Conservation (phyloP, 768 basidiomycete species). For the Boletus rubroflammeus region DNA sequence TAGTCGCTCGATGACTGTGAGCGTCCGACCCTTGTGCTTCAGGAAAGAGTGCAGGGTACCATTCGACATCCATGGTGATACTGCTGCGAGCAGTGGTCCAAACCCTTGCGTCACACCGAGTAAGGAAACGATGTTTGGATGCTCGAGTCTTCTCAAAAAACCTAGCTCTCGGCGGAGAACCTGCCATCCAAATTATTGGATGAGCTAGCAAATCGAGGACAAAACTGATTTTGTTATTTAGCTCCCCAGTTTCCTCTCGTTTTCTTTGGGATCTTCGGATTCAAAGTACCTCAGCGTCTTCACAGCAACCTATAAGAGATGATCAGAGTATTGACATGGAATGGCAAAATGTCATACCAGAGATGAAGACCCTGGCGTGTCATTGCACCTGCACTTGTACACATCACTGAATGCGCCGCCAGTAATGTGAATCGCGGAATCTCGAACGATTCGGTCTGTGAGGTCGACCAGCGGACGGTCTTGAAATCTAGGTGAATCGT, state of each 20-base stretch:
- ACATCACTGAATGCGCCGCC: slow-evolving; percentile 1
- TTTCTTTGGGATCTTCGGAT: not conserved
- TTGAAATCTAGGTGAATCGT: not conserved
- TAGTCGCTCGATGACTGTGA: not conserved
- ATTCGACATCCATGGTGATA: not conserved
- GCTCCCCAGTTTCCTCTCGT: not conserved
- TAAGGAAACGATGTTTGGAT: not conserved
- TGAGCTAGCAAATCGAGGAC: not conserved
- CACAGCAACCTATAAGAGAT: not conserved
- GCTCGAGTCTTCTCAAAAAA: slow-evolving; percentile 5
- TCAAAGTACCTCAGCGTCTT: not conserved
- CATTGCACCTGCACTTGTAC: not conserved
- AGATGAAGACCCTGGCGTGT: not conserved
- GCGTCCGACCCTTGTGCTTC: not conserved
- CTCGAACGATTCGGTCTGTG: not conserved
- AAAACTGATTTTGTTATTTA: not conserved
- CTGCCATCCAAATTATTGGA: not conserved
- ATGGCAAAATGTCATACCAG: not conserved
- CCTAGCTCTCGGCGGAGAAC: not conserved
- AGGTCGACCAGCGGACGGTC: not conserved
- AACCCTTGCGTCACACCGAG: not conserved
- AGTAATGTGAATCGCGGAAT: not conserved
- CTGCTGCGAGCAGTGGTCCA: not conserved
- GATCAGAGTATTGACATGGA: not conserved
- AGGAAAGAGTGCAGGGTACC: slow-evolving; percentile 1